phyloP scores from a whole-genome alignment of 2,329 filamentous ascomycete genomes.

The Fusarium subtropicale region DNA sequence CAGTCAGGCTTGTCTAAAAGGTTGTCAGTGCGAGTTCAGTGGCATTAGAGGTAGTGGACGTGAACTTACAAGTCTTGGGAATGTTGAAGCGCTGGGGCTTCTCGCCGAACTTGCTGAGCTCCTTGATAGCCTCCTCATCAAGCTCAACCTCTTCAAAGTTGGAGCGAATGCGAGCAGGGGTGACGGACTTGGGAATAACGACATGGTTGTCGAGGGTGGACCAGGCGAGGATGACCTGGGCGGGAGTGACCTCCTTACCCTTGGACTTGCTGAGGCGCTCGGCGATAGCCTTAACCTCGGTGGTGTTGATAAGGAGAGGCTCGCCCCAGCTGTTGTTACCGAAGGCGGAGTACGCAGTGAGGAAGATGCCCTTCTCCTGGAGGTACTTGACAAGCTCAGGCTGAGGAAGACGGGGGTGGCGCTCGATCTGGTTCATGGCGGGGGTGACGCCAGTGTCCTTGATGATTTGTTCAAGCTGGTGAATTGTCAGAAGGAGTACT shows the following conservation, averaged over 20 bases:
- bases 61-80: slow-evolving; percentile 56
- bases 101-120: slow-evolving; percentile 71
- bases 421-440: slow-evolving; percentile 77
- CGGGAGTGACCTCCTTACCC: slow-evolving; percentile 55
- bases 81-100: slow-evolving; percentile 59
- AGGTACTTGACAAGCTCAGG: slow-evolving; percentile 69
- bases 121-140: slow-evolving; percentile 66
- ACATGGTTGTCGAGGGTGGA: slow-evolving; percentile 69
- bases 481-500: slow-evolving; percentile 9
- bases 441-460: slow-evolving; percentile 67
- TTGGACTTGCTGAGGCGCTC: slow-evolving; percentile 55
- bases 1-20: slow-evolving; percentile 62
- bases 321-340: slow-evolving; percentile 59
- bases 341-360: slow-evolving; percentile 72
- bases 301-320: slow-evolving; percentile 68
- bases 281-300: slow-evolving; percentile 67
- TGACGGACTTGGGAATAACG: slow-evolving; percentile 82
- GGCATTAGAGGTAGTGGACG: neutral
- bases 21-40: slow-evolving; percentile 11
- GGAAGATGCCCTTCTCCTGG: slow-evolving; percentile 72
- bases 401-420: slow-evolving; percentile 72
- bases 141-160: slow-evolving; percentile 78
- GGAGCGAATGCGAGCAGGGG: slow-evolving; percentile 71
- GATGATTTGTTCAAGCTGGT: slow-evolving; percentile 65
- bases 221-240: slow-evolving; percentile 68